Evolutionary conservation across 352 stramenopile genomes (phyloP), one percentile per base, ranked within the genome.

Genomic region (Thraustochytrium striatum): DNA sequence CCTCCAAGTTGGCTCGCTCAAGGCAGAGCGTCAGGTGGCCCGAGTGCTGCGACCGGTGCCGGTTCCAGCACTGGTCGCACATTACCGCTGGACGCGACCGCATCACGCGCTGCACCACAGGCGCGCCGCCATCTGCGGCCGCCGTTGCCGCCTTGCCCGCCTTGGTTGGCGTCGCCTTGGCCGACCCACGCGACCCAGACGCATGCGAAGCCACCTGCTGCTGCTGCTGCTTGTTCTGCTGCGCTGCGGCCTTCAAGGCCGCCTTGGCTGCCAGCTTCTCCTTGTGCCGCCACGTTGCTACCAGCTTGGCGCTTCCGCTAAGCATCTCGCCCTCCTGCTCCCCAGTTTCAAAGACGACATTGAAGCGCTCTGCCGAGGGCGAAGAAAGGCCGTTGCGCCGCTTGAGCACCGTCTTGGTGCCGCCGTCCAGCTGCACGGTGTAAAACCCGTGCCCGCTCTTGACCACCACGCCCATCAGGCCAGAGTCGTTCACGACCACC

Each of bases 401-500:
- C 52, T 75, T 75, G 32, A 75, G 65, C 21, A 75, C 65, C 9
- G 65, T 75, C 65, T 75, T 75, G 35, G 65, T 62, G 30, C 41
- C 44, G 0, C 65, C 65, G 3, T 75, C 65, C 33, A 75, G 65
- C 65, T 75, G 65, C 36, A 75, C 65, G 0, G 65, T 75, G 47
- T 75, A 75, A 28, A 75, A 75, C 16, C 65, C 65, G 30, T 75
- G 65, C 16, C 65, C 65, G 25, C 65, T 75, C 65, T 75, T 75
- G 28, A 38, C 52, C n/a, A 75, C 65, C 19, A 43, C 61, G 19
- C 65, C 65, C n/a, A 75, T 75, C 50, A 61, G 65, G 28, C 44
- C 65, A 30, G 65, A 62, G 52, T 75, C 65, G 3, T 75, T 75
- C 1, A 75, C 65, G 25, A 75, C 52, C 19, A 75, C 65, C 19